phyloP scores from a whole-genome alignment of 169 alveolate genomes.

The Eimeria sp. region DNA sequence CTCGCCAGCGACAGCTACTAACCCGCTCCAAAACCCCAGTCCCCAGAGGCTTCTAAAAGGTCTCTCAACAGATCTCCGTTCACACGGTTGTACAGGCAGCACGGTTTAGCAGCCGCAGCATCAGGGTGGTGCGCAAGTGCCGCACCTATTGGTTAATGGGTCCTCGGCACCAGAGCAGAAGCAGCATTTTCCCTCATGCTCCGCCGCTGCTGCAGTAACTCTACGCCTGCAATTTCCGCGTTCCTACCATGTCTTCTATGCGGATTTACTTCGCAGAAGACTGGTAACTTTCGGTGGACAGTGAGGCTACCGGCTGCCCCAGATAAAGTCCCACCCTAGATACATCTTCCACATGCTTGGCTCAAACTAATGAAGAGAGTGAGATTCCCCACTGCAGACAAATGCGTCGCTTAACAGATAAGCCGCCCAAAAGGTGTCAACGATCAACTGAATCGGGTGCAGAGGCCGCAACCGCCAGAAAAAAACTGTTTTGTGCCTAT shows the following conservation, averaged over 20 bases:
- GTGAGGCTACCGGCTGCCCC: neutral
- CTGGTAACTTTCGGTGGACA: neutral
- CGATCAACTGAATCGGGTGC: neutral
- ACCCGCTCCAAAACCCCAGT: neutral
- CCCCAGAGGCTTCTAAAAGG: neutral
- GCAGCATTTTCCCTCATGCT: neutral
- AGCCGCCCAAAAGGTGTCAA: neutral
- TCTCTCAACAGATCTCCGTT: neutral
- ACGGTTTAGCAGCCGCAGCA: neutral
- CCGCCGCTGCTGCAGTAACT: neutral
- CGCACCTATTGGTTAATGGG: neutral
- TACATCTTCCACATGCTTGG: neutral
- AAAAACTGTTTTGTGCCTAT: neutral
- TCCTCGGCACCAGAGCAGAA: neutral
- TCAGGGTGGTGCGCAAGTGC: neutral
- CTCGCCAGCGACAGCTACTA: neutral
- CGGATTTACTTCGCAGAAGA: neutral
- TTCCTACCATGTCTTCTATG: neutral
- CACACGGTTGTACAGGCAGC: neutral
- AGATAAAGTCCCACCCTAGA: no score
- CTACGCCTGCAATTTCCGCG: neutral
- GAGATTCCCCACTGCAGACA: neutral
- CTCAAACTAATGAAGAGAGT: neutral
- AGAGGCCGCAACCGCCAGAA: neutral
- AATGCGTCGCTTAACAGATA: no score